Conservation (phyloP, 1,284 basidiomycete species). For the Crucibulum parvulum region DNA sequence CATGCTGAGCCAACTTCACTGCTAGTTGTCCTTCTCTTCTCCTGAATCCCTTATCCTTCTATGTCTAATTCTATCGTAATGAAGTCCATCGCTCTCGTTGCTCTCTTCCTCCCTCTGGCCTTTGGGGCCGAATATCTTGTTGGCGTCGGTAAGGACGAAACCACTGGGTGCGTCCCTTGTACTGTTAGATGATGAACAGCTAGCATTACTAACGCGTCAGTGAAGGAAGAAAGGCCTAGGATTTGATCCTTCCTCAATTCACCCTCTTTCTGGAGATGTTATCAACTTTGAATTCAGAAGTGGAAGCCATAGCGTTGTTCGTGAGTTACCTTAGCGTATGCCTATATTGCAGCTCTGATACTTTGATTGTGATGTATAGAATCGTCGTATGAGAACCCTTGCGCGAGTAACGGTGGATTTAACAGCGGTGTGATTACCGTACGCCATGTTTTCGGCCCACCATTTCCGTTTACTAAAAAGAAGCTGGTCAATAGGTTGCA, state of each 20-base stretch:
- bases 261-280: conserved; percentile 35
- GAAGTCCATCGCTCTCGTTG: conserved; percentile 15
- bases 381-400: conserved; percentile 41
- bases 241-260: conserved; percentile 44
- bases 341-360: not conserved
- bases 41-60: not conserved
- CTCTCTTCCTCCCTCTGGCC: conserved; percentile 18
- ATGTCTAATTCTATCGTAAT: conserved; percentile 9
- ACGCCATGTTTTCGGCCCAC: not conserved
- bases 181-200: not conserved
- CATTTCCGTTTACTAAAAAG: not conserved
- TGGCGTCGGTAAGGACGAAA: conserved; percentile 44
- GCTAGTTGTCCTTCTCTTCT: too few relatives aligned
- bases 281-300: conserved; percentile 44
- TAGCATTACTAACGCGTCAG: not conserved
- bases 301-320: conserved; percentile 42
- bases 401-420: conserved; percentile 37
- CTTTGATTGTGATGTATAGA: conserved; percentile 19
- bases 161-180: conserved; percentile 33
- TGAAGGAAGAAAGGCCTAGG: conserved; percentile 42
- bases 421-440: conserved; percentile 38
- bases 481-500: conserved; percentile 25
- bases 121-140: conserved; percentile 34
- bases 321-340: conserved; percentile 24
- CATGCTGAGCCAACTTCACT: too few relatives aligned